A percentile compares a stretch with the other conserved stretches of the same genome.
Conservation (phyloP, 1,139 yeast genomes). For the Trichomonascaceae sp. region DNA sequence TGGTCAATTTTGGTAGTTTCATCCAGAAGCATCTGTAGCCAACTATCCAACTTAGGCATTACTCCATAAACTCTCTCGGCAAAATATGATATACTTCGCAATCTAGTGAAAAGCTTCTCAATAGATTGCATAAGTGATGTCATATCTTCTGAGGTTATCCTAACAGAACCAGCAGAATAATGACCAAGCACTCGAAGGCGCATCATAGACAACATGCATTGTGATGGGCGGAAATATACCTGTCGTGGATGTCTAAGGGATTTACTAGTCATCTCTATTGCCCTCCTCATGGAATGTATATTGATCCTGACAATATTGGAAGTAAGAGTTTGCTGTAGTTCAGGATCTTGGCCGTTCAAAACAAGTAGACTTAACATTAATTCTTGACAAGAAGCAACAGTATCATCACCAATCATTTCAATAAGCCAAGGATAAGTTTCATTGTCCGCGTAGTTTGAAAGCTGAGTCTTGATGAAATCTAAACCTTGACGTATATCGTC, state of each 20-base stretch:
- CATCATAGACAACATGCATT: slow-evolving; percentile 39
- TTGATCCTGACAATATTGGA: neutral
- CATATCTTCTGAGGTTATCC: neutral
- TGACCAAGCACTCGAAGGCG: slow-evolving; percentile 15
- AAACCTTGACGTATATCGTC: neutral
- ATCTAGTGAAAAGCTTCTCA: neutral
- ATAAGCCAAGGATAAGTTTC: neutral
- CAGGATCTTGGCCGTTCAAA: neutral
- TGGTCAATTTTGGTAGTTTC: slow-evolving; percentile 1
- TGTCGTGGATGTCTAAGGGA: slow-evolving; percentile 46
- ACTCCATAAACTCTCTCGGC: neutral
- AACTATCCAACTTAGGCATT: neutral
- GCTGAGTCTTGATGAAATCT: neutral
- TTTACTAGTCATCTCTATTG: slow-evolving; percentile 37
- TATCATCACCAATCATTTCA: neutral
- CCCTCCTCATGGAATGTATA: neutral
- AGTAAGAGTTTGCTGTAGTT: neutral
- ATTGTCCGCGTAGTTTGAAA: neutral
- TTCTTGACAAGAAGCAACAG: neutral
- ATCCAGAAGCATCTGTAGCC: neutral
- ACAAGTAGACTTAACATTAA: neutral
- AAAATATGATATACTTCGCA: neutral
- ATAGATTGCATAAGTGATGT: neutral
- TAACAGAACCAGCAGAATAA: neutral
- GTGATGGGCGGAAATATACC: slow-evolving; percentile 51